A percentile compares a stretch with the other conserved stretches of the same genome.
These are phyloP conservation scores for Fusarium sp. DNA, from an alignment of 2,329 filamentous ascomycete genomes.

Conservation along the genomic window DNA sequence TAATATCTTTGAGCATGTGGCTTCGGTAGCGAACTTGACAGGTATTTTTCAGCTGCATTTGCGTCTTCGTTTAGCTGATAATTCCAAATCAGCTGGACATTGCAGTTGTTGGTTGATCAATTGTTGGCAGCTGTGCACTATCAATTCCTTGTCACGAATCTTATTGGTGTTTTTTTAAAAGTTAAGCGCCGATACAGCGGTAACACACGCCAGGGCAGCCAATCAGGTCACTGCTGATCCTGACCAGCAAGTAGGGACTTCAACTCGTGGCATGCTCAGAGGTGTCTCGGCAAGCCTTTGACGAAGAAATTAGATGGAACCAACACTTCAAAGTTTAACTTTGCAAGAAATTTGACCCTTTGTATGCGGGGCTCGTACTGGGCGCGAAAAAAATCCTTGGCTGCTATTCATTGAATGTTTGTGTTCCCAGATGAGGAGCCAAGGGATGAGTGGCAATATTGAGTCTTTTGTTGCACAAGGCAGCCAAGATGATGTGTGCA, in stretches of 20 bases:
- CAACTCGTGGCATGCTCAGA: constrained; percentile 12
- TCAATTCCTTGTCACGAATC: neutral
- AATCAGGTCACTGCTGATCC: constrained; percentile 5
- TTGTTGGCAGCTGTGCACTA: constrained; percentile 4
- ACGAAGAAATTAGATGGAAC: constrained; percentile 8
- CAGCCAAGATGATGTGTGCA: neutral
- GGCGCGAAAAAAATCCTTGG: neutral
- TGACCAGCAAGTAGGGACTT: constrained; percentile 16
- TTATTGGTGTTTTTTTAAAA: constrained; percentile 17
- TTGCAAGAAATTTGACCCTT: neutral
- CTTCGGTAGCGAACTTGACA: neutral
- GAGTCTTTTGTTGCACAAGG: neutral
- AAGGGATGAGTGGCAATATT: constrained; percentile 1
- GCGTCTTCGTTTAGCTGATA: constrained; percentile 11
- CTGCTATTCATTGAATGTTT: neutral
- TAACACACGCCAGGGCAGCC: constrained; percentile 17
- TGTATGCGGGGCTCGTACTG: neutral
- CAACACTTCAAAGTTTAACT: constrained; percentile 3
- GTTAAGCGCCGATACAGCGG: constrained; percentile 32
- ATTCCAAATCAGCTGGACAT: neutral
- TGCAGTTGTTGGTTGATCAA: constrained; percentile 12
- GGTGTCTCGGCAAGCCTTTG: constrained; percentile 26
- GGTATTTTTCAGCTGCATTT: neutral
- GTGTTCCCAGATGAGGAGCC: neutral
- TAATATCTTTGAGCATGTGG: neutral